These are phyloP conservation scores for Thermothielavioides terrestris DNA, from an alignment of 495 filamentous ascomycete genomes.

Conservation along the genomic window DNA sequence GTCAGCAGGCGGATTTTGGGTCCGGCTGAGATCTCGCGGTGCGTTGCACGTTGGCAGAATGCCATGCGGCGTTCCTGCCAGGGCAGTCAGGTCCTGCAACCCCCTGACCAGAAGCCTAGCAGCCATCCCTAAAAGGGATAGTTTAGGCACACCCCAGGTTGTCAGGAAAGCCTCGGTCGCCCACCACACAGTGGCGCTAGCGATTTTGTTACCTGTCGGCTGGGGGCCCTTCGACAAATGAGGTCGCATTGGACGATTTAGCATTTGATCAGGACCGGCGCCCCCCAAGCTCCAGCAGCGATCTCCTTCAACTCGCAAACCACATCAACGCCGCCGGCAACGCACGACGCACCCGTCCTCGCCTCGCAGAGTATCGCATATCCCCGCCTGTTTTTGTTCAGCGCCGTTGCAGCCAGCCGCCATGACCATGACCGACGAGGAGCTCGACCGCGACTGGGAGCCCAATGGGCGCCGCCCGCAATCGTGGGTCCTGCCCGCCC, in stretches of 20 bases:
- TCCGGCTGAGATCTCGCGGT: neutral
- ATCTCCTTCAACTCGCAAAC: constrained; percentile 1
- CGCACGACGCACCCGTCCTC: neutral
- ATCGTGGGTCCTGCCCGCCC: constrained; percentile 53
- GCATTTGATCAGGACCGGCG: constrained; percentile 17
- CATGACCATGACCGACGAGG: constrained; percentile 47
- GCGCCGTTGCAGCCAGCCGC: constrained; percentile 12
- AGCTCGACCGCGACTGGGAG: constrained; percentile 67
- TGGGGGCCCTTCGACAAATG: constrained; percentile 12
- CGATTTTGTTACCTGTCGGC: constrained; percentile 13
- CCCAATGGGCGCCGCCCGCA: constrained; percentile 65
- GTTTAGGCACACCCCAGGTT: neutral
- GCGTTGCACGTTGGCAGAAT: neutral
- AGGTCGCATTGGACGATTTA: no score
- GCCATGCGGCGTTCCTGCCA: neutral
- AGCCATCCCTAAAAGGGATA: constrained; percentile 13
- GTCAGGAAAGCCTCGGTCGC: constrained; percentile 1
- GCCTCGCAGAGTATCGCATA: constrained; percentile 5
- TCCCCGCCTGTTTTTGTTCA: no score
- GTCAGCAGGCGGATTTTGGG: neutral
- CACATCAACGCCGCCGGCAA: neutral
- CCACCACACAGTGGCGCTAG: constrained; percentile 4
- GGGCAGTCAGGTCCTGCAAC: neutral
- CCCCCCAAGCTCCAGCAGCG: constrained; percentile 16
- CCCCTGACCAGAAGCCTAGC: neutral